These are phyloP conservation scores for Diplodia intermedia DNA, from an alignment of 2,329 filamentous ascomycete species.

Conservation along the genomic window DNA sequence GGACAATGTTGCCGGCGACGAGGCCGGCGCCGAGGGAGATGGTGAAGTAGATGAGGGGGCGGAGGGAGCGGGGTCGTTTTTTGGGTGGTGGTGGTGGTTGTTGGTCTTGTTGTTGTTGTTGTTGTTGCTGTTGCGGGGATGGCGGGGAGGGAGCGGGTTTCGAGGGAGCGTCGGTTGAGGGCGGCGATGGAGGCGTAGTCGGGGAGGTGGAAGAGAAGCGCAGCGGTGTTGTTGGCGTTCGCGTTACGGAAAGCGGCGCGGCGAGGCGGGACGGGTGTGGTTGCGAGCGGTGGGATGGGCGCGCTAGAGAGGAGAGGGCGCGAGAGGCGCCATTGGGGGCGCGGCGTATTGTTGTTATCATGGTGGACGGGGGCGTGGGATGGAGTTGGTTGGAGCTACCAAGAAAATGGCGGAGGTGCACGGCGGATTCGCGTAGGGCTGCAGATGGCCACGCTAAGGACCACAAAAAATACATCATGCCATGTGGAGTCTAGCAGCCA, in stretches of 20 bases:
- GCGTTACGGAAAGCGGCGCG: neutral
- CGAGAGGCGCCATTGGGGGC: constrained; percentile 4
- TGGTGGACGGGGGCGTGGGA: neutral
- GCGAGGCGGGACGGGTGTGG: neutral
- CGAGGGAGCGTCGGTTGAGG: neutral
- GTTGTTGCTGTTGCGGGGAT: neutral
- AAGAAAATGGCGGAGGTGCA: constrained; percentile 3
- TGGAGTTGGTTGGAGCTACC: neutral
- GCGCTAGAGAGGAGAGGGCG: neutral
- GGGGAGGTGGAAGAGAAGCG: constrained; percentile 24
- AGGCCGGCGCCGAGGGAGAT: constrained; percentile 27
- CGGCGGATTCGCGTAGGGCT: neutral
- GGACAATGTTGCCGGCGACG: constrained; percentile 18
- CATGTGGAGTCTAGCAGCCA: too few species aligned
- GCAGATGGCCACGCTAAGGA: neutral
- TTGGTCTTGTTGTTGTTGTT: neutral
- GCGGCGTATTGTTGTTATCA: constrained; percentile 1
- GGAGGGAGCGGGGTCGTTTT: constrained; percentile 22
- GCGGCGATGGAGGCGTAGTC: neutral
- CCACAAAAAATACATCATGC: neutral
- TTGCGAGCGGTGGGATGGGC: neutral
- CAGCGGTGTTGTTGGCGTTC: neutral
- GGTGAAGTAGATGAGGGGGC: constrained; percentile 23
- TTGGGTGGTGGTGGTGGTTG: neutral
- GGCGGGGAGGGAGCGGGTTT: neutral